Base-by-base conservation (phyloP, 345 rosid species). In the Lumnitzera racemosa region DNA sequence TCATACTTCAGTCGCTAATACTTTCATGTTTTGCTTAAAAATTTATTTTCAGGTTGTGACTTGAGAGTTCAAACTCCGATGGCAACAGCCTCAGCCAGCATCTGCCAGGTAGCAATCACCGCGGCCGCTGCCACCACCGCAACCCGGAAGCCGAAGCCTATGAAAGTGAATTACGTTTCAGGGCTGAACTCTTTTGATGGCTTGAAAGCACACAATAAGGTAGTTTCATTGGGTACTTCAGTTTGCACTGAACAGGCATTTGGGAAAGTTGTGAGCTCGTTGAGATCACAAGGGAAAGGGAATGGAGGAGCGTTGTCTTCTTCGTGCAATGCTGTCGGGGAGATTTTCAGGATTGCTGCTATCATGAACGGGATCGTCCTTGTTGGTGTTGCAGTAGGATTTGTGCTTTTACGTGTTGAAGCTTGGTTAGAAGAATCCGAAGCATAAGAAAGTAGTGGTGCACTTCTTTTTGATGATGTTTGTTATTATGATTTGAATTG, bases 141-240 rank as follows among this genome's bases (percentile, higher is more conserved):
- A n/a, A 62, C 49, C 49, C 47, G 65, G 67, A 55, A 70, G 48
- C 61, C 70, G 25, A 51, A 16, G 36, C 47, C 49, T 51, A 41
- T 47, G 31, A 66, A 65, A 11, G 75, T 79, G 61, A 59, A 55
- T 16, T 63, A 59, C 76, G 43, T 81, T 5, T 51, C 69, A 29
- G 87, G 87, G 11, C 24, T 80, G 58, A 84, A 72, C 65, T 56
- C 77, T 3, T 76, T 57, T 31, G 78, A 67, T 25, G 90, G 87
- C 15, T 77, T 81, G 20, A 81, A 80, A 53, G 81, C 87, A 55
- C 67, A 68, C 24, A 78, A 74, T 77, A 55, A 46, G 51, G 62
- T 80, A 59, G 50, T 66, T 43, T 67, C 80, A 15, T 55, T 81
- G 0, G 85, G 84, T 9, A 55, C 56, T 61, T 75, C 83, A 0